These are phyloP conservation scores for Oryza coarctata DNA, from an alignment of 176 grass and related monocot species.

Conservation along the genomic window DNA sequence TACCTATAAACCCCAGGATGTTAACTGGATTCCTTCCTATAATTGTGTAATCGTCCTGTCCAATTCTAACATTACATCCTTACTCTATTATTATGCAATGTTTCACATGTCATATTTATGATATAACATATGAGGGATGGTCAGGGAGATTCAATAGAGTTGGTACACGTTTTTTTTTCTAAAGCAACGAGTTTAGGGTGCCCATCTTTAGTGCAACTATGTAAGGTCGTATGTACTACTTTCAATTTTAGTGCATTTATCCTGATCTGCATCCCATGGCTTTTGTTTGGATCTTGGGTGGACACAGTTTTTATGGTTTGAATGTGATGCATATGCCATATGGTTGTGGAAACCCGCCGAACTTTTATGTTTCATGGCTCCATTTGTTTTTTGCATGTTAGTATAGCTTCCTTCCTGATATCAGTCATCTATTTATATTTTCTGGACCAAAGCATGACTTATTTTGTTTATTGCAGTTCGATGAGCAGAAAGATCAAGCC, in stretches of 20 bases:
- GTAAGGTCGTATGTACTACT: not conserved
- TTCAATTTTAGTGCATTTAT: conserved; percentile 15
- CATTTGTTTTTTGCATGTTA: not conserved
- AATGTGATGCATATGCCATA: not conserved
- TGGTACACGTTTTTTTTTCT: not conserved
- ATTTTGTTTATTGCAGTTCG: conserved; percentile 58
- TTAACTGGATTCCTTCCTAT: not conserved
- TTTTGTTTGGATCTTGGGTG: conserved; percentile 15
- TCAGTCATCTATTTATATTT: not conserved
- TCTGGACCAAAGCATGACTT: conserved; percentile 12
- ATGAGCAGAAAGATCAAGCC: conserved; percentile 92
- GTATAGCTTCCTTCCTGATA: not conserved
- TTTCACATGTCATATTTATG: not conserved
- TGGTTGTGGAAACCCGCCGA: not conserved
- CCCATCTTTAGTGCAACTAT: not conserved
- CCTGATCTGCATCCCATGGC: not conserved
- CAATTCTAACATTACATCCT: not conserved
- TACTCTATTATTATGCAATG: not conserved
- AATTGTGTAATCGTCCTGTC: conserved; percentile 11
- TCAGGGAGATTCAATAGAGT: conserved; percentile 7
- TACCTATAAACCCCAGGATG: not conserved
- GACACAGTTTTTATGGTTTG: conserved; percentile 6
- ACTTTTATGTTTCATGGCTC: not conserved
- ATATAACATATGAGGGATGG: not conserved
- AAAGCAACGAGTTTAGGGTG: conserved; percentile 3